Evolutionary conservation across 2,329 filamentous ascomycete species (phyloP).

Genomic region (Pseudogymnoascus sp.): DNA sequence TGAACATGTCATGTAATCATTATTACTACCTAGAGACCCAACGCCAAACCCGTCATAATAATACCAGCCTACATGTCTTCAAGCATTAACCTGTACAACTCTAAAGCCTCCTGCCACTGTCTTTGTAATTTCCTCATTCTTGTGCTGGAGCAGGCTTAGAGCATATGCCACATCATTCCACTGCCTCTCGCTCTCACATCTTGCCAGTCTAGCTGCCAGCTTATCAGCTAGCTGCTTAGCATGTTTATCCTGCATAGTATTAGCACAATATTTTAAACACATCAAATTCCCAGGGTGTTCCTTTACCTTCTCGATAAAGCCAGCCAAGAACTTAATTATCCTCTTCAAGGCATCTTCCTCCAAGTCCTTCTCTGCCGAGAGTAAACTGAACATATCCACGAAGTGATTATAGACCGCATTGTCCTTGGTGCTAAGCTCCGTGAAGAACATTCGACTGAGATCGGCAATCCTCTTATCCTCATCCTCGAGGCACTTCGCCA

Average conservation of each 20-base stretch:
- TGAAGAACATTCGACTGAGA: slow-evolving; percentile 96
- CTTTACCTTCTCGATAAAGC: slow-evolving; percentile 90
- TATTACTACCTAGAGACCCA: neutral
- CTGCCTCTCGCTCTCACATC: slow-evolving; percentile 87
- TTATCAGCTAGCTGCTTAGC: slow-evolving; percentile 91
- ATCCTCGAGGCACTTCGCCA: slow-evolving; percentile 98
- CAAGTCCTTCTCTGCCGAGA: slow-evolving; percentile 73
- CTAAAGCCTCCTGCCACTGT: slow-evolving; percentile 69
- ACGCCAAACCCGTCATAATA: neutral
- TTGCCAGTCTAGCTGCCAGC: slow-evolving; percentile 72
- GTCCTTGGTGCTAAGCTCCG: slow-evolving; percentile 93
- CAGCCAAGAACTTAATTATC: slow-evolving; percentile 86
- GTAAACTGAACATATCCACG: slow-evolving; percentile 94
- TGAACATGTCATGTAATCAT: neutral
- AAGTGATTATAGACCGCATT: slow-evolving; percentile 99
- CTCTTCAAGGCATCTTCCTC: slow-evolving; percentile 79
- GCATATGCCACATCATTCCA: slow-evolving; percentile 98
- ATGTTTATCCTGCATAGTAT: slow-evolving; percentile 72
- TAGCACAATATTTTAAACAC: slow-evolving; percentile 11
- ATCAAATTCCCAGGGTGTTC: neutral
- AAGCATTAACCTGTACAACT: slow-evolving; percentile 58
- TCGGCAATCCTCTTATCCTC: slow-evolving; percentile 92
- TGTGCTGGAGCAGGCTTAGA: slow-evolving; percentile 80
- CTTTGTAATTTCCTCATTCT: slow-evolving; percentile 83
- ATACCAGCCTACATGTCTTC: slow-evolving; percentile 13